Percentiles rank a stretch among this genome's conserved stretches.
These are phyloP conservation scores for Avena insularis DNA, from an alignment of 176 grass and related monocot species.

Conservation along the genomic window DNA sequence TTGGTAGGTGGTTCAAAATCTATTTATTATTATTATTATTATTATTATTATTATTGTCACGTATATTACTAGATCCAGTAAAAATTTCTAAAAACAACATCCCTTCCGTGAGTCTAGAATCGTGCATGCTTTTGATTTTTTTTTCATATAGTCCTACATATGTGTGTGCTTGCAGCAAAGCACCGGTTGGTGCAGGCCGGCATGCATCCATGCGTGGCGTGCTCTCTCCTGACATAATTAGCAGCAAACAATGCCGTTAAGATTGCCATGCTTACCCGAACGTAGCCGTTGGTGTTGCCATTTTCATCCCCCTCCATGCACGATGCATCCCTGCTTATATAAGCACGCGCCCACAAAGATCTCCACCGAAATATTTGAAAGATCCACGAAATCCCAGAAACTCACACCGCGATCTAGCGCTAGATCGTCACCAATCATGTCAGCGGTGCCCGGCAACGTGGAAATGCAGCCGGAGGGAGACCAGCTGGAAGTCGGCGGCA, in stretches of 20 bases:
- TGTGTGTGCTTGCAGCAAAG: too few species aligned
- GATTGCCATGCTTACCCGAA: not conserved
- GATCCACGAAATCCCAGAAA: conserved; percentile 29
- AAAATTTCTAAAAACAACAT: too few species aligned
- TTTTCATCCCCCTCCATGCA: not conserved
- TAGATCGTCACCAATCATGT: conserved; percentile 12
- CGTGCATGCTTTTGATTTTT: too few species aligned
- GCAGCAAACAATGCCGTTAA: conserved; percentile 31
- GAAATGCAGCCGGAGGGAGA: not conserved
- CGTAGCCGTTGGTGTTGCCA: conserved; percentile 35
- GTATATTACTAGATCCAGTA: too few species aligned
- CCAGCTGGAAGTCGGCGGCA: not conserved
- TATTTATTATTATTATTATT: too few species aligned
- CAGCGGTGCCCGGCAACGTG: not conserved
- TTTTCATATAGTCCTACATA: too few species aligned
- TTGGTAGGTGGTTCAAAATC: too few species aligned
- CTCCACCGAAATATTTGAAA: conserved; percentile 3
- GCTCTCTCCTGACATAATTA: not conserved
- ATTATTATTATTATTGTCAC: too few species aligned
- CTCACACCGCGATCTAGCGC: not conserved
- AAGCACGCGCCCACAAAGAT: not conserved
- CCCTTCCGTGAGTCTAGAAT: too few species aligned
- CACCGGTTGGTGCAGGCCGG: not conserved
- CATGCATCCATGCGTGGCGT: too few species aligned
- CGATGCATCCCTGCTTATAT: not conserved